Conservation (phyloP, 2,329 filamentous ascomycete species). For the Penicillium sp. region DNA sequence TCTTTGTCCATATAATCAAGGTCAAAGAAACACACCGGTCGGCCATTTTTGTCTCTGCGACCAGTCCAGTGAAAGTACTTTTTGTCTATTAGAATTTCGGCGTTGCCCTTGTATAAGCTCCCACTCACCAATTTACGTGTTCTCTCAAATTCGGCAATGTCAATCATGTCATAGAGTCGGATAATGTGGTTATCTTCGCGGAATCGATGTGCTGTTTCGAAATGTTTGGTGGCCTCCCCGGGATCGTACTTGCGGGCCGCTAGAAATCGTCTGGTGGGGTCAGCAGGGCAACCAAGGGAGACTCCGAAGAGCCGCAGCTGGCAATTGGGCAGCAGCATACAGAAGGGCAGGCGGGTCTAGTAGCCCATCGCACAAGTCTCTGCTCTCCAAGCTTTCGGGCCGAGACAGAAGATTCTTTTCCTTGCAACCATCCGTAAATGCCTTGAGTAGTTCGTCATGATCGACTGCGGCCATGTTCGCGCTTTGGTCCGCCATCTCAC, state of each 20-base stretch:
- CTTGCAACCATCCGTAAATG: background rate
- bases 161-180: slow-evolving; percentile 19
- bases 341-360: slow-evolving; percentile 20
- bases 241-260: slow-evolving; percentile 16
- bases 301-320: background rate
- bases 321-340: slow-evolving; percentile 1
- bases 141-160: slow-evolving; percentile 21
- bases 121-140: slow-evolving; percentile 19
- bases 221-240: slow-evolving; percentile 18
- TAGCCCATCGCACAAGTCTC: slow-evolving; percentile 19
- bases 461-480: too few species aligned
- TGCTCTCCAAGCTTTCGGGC: slow-evolving; percentile 8
- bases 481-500: too few species aligned
- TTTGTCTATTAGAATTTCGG: background rate
- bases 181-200: slow-evolving; percentile 16
- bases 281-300: background rate
- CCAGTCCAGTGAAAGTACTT: slow-evolving; percentile 34
- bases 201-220: slow-evolving; percentile 14
- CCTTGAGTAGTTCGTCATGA: background rate
- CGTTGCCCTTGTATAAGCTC: background rate
- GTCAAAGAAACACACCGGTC: slow-evolving; percentile 25
- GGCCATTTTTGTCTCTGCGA: slow-evolving; percentile 21
- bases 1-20: slow-evolving; percentile 11
- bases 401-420: slow-evolving; percentile 11
- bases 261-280: slow-evolving; percentile 19